Evolutionary conservation across 306 rosid genomes (phyloP), one percentile per base, ranked within the genome.

Genomic region (Casuarina equisetifolia): DNA sequence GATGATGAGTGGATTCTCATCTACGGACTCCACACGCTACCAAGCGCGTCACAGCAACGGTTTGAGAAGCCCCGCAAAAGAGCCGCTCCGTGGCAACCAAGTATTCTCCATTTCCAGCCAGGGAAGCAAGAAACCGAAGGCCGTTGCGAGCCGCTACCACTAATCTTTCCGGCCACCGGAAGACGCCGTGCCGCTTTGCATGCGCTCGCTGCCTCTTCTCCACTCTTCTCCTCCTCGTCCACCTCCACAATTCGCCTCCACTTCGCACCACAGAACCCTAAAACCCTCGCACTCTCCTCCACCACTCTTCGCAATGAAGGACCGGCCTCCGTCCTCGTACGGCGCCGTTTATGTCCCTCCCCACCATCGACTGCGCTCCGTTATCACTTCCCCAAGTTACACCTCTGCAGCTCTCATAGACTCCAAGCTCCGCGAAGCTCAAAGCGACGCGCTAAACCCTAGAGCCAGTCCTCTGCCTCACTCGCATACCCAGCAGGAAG

Each of bases 321-420:
- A 89, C 84, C 90, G 91, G 63, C 88, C 92, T 76, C 97, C 88
- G 54, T 81, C 96, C 59, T 88, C 97, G 57, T 75, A 79, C 73
- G 93, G 88, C 84, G 78, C 90, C 83, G 73, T 89, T 46, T 94
- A 94, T 79, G 86, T 94, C 45, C 97, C 98, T 74, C 98, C 98
- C 38, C 98, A 89, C 85, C 88, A 90, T 20, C 98, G 97, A 42
- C 83, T 85, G 4, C 98, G 91, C 86, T 88, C 97, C 72, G 88
- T 84, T 74, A 72, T 85, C 51, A 73, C 80, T 64, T 36, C 86
- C 72, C 66, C 82, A 11, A 83, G 63, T 72, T 13, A 73, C 85
- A 78, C 69, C 71, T 74, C 96, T 25, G 42, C 88, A 73, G 55
- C 87, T 81, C 71, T 86, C 1, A 4, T 73, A 38, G 66, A 70